phyloP scores from a whole-genome alignment of 1,284 basidiomycete genomes.

The Golubevia sp. region DNA sequence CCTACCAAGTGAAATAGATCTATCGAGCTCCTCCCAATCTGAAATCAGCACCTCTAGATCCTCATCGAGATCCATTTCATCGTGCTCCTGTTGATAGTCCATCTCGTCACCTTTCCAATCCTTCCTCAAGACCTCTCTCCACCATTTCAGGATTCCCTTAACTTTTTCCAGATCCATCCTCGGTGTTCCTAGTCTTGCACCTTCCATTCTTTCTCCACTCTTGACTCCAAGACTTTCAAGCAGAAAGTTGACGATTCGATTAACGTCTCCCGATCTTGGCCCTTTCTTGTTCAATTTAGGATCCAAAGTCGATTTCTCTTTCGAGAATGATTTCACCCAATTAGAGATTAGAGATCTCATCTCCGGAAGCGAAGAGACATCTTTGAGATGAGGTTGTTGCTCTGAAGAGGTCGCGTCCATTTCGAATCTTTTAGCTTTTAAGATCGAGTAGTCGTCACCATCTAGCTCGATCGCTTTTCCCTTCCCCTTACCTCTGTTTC shows the following conservation, averaged over 20 bases:
- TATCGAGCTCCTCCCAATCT: no score
- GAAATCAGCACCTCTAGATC: no score
- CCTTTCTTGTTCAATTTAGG: no score
- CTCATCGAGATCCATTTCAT: not conserved
- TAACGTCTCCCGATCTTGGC: constrained; percentile 33
- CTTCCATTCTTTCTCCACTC: no score
- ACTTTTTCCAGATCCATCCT: no score
- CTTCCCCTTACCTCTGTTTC: not conserved
- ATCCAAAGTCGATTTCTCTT: no score
- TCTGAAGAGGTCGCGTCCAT: not conserved
- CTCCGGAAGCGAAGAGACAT: not conserved
- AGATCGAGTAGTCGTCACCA: not conserved
- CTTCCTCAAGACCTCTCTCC: not conserved
- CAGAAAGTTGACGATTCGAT: constrained; percentile 13
- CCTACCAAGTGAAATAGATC: not conserved
- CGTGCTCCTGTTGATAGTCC: no score
- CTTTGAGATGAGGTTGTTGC: no score
- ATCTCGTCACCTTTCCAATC: not conserved
- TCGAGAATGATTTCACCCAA: no score
- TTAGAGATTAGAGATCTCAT: not conserved
- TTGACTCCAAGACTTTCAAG: constrained; percentile 4
- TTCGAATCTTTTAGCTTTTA: not conserved
- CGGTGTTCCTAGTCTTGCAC: no score
- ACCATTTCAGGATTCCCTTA: not conserved
- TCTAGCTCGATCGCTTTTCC: not conserved